These are phyloP conservation scores for Lepidopterella palustris DNA, from an alignment of 495 filamentous ascomycete genomes.

Conservation along the genomic window DNA sequence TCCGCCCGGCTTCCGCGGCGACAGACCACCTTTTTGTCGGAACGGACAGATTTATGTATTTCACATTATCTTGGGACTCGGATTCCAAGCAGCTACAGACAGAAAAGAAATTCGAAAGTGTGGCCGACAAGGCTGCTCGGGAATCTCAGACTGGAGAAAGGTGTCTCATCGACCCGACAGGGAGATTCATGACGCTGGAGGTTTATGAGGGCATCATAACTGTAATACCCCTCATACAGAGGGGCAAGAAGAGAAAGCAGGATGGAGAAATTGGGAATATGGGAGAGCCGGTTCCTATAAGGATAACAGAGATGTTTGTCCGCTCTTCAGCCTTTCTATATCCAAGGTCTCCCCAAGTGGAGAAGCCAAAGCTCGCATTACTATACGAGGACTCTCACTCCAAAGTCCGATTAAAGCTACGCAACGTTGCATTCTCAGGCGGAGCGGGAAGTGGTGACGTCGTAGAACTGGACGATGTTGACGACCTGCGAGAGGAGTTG, in stretches of 20 bases:
- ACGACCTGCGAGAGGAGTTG: conserved; percentile 50
- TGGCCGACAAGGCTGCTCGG: conserved; percentile 71
- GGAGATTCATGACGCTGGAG: conserved; percentile 74
- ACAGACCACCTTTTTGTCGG: conserved; percentile 91
- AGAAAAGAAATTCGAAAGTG: conserved; percentile 61
- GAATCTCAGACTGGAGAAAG: conserved; percentile 69
- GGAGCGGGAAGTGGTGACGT: conserved; percentile 37
- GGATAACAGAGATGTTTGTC: conserved; percentile 83
- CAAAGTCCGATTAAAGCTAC: conserved; percentile 56
- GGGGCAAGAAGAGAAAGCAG: conserved; percentile 49
- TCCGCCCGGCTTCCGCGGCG: conserved; percentile 63
- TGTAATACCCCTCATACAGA: conserved; percentile 61
- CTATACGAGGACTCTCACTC: conserved; percentile 69
- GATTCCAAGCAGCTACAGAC: conserved; percentile 57
- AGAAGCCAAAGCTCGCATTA: conserved; percentile 71
- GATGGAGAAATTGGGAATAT: conserved; percentile 51
- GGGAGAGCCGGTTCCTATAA: conserved; percentile 60
- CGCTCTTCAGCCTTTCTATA: conserved; percentile 74
- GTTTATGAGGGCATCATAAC: conserved; percentile 85
- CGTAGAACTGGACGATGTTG: conserved; percentile 48
- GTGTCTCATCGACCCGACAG: conserved; percentile 76
- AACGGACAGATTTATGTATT: conserved; percentile 83
- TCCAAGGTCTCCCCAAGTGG: conserved; percentile 32
- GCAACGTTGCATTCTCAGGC: conserved; percentile 47
- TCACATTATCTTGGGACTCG: conserved; percentile 78